Evolutionary conservation across 2,329 filamentous ascomycete genomes (phyloP).

Genomic region (Aspergillus niger): DNA sequence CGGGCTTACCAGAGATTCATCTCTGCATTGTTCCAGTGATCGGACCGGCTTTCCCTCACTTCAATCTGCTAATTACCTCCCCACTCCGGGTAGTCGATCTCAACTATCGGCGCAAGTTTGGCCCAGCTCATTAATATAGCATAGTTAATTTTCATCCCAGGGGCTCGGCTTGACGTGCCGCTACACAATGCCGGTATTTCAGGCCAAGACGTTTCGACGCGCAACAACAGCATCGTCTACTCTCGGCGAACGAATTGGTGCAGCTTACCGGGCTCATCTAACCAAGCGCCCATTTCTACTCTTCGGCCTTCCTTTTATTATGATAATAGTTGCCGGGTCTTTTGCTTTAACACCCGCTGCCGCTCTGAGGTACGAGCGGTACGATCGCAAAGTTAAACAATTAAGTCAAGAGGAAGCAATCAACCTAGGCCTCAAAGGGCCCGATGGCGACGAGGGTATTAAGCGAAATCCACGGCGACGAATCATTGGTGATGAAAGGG

Average conservation of each 20-base stretch:
- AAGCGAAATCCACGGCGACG: slow-evolving; percentile 48
- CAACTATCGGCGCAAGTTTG: background rate
- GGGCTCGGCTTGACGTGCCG: background rate
- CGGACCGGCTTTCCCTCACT: background rate
- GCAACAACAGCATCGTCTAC: slow-evolving; percentile 51
- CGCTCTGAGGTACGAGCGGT: slow-evolving; percentile 87
- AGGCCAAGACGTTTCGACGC: slow-evolving; percentile 69
- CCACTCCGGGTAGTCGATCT: background rate
- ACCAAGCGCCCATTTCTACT: slow-evolving; percentile 82
- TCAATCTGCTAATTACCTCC: background rate
- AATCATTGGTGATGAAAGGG: slow-evolving; percentile 45
- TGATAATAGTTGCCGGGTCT: slow-evolving; percentile 84
- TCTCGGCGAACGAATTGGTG: slow-evolving; percentile 68
- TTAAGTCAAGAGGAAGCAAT: slow-evolving; percentile 84
- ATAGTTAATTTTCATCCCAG: background rate
- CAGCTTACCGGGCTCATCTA: slow-evolving; percentile 74
- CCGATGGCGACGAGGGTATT: slow-evolving; percentile 77
- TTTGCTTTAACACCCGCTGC: slow-evolving; percentile 95
- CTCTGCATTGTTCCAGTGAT: background rate
- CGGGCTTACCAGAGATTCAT: background rate
- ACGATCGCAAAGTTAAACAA: slow-evolving; percentile 86
- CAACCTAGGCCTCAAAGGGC: slow-evolving; percentile 67
- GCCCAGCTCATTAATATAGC: background rate
- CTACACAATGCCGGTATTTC: slow-evolving; percentile 62
- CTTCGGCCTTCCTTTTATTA: slow-evolving; percentile 91